phyloP scores from a whole-genome alignment of 331 rosid genomes.

The Pyrus hybrid region DNA sequence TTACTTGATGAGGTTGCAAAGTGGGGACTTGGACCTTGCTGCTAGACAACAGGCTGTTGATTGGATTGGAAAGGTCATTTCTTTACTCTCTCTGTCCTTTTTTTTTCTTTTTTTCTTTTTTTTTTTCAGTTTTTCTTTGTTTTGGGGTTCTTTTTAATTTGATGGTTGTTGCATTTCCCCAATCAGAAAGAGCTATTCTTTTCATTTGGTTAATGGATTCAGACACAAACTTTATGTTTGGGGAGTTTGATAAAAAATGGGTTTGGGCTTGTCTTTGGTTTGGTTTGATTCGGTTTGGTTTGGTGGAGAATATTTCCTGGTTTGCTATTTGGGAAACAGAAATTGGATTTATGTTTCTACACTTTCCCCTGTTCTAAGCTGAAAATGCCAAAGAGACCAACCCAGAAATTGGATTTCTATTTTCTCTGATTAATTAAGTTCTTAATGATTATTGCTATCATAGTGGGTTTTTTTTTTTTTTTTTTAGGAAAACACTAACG shows the following conservation, averaged over 20 bases:
- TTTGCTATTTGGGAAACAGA: conserved; percentile 8
- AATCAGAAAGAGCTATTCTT: neutral
- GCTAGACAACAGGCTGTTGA: conserved; percentile 69
- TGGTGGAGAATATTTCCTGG: neutral
- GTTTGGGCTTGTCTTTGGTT: neutral
- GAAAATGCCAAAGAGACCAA: conserved; percentile 3
- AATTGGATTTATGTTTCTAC: neutral
- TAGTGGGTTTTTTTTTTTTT: neutral
- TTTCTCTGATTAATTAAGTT: neutral
- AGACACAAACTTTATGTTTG: neutral
- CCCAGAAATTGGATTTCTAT: neutral
- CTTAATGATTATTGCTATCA: neutral
- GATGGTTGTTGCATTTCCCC: neutral
- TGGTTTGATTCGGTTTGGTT: neutral
- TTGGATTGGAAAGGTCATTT: conserved; percentile 85
- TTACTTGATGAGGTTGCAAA: conserved; percentile 48
- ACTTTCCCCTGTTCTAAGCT: conserved; percentile 2
- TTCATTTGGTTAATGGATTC: neutral
- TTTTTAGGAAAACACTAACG: neutral
- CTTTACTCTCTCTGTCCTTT: neutral
- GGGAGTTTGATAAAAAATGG: neutral
- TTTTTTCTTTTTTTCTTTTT: neutral
- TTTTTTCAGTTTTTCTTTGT: neutral
- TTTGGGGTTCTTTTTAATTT: neutral
- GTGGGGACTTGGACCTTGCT: conserved; percentile 60